Base-by-base conservation (phyloP, 164 flowering plant genomes). In the Houttuynia cordata region DNA sequence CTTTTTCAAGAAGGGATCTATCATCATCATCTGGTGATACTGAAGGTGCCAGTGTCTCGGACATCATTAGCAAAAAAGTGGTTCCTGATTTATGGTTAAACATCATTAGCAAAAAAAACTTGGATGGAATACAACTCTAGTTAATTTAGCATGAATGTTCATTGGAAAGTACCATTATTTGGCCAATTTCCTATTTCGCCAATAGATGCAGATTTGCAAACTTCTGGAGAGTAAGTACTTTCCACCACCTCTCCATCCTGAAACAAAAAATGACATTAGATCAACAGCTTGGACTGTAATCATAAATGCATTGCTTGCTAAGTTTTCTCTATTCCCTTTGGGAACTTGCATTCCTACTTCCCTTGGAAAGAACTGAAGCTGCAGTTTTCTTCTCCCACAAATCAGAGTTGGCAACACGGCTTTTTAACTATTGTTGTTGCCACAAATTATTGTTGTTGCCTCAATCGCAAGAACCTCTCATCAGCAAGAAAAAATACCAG, bases 371-470 rank as follows among this genome's bases (percentile, higher is more conserved):
- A 45, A 45, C 49, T 45, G 49, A 45, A 12, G 8, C 17, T 45
- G 49, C 14, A 45, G 49, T 10, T 12, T 45, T 45, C 49, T 45
- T 45, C 49, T 45, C 49, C 17, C 17, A 17, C 49, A 45, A 8
- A 7, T 45, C 49, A 3, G 49, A 45, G 14, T 12, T 45, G 17
- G 49, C 15, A 17, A 12, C 17, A 45, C 9, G 9, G 49, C 49
- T 14, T 45, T n/a, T n/a, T n/a, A n/a, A n/a, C 49, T 14, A 45
- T 45, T 14, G 12, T 45, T 10, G 2, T 14, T 3, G 15, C 8
- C 1, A 18, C 5, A 13, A 21, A n/a, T 18, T 8, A 10, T 25
- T 20, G 57, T n/a, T 40, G 41, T 57, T 20, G 58, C 30, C 82
- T 80, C 58, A 64, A 10, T 45, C 14, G 49, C 37, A 2, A 30